Base-by-base conservation (phyloP, 305 asterid species). In the Salvia sclarea region DNA sequence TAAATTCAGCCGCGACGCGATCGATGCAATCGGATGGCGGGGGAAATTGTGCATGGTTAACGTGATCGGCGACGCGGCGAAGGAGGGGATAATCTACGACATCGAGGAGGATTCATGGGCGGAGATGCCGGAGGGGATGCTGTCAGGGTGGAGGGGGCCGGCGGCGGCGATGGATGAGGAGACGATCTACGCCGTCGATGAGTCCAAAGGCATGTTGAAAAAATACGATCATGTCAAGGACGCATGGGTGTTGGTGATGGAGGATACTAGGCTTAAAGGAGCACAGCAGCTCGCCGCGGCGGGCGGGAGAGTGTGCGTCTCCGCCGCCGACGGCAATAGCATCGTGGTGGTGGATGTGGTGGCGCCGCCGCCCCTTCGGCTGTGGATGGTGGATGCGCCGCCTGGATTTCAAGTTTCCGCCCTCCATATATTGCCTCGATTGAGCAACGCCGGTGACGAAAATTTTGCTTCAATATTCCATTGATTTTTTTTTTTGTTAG, bases 1-100 rank as follows among this genome's bases (percentile, higher is more conserved):
- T 1, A 83, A 78, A 14, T 90, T 92, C 72, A 83, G 98, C 45
- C 80, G 96, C 17, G 98, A 92, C 3, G 96, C 97, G 11, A 88
- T 92, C 59, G 98, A 88, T 33, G 95, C 90, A 0, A 80, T 89
- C 0, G 93, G 90, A 0, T 89, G 97, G 96, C 80, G 82, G 48
- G 97, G 90, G 44, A 92, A 80, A 25, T 66, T 92, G 1, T 92
- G 92, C 80, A 86, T 92, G 96, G 98, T 92, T 71, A 92, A 90
- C 64, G 91, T 88, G 8, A 85, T 80, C 64, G 98, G 98, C 1
- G 78, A 69, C 54, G 85, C 87, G 0, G 88, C 91, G 7, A 92
- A 90, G 44, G 95, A 89, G 30, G 98, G 96, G 16, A 71, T 73
- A 10, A 66, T 90, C 7, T 90, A 88, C 87, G 80, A 88, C 66